Evolutionary conservation across 1,284 basidiomycete species (phyloP), one percentile per base, ranked within the genome.

Genomic region (Rhodotorula sp.): DNA sequence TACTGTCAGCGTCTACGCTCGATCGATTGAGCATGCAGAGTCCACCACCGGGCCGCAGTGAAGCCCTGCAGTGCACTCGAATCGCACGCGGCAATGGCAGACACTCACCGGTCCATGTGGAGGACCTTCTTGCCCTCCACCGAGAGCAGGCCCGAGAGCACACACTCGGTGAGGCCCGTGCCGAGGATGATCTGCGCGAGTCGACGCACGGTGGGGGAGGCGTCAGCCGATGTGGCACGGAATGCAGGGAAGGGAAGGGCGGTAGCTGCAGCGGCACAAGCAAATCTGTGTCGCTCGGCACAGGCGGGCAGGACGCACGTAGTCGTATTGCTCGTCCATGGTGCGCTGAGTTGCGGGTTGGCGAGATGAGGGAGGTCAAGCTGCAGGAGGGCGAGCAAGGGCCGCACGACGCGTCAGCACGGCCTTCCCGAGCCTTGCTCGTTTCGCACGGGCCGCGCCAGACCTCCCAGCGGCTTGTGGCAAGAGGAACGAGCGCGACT

Each of bases 91-190:
- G 23, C 64, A n/a, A n/a, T 13, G 7, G 19, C 48, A n/a, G 7
- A 7, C 13, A 64, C 72, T 53, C 48, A 79, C 78, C 79, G 87
- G 84, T 99, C 97, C 88, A 99, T 98, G 84, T 99, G 97, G 56
- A 99, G 89, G 77, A 99, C 97, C 86, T 99, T 99, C 87, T 99
- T 97, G 79, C 96, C 96, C 81, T 98, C 96, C 70, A 99, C 96
- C 45, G 96, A 99, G 78, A 99, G 87, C 81, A 95, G 86, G 75
- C 92, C 94, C 23, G 94, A 97, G 74, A 99, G 88, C 81, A 99
- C 95, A 84, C 97, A 99, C 84, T 99, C 97, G 67, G 96, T 97
- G 81, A 99, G 85, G 76, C 96, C 96, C 73, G 96, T 98, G 77
- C 96, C 96, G 66, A 82, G 80, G 63, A 83, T 77, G 70, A 79